Evolutionary conservation across 768 basidiomycete species (phyloP), one percentile per base, ranked within the genome.

Genomic region (Leccinum pellstonianum): DNA sequence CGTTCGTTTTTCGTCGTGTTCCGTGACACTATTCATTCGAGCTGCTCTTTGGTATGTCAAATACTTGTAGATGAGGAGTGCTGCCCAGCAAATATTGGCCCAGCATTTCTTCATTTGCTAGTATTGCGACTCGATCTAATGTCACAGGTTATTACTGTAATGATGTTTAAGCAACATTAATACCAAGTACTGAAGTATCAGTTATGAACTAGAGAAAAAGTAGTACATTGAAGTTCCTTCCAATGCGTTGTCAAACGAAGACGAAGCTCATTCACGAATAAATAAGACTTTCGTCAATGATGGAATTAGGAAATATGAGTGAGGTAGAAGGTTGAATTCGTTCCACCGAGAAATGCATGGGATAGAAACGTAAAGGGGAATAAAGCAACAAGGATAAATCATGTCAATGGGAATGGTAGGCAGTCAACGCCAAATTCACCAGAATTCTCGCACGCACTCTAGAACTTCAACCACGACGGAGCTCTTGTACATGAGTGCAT

Each of bases 401-500:
- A 50, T 53, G 53, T 52, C 55, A 54, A 46, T 38, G 33, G 46
- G 47, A 52, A 57, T 35, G 41, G 48, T 10, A 43, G 47, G 19
- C 41, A 54, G 47, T 55, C 43, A 49, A 52, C 29, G 27, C 23
- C 23, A 41, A 52, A 21, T 60, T 75, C 63, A 74, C 86, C 86
- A 87, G 59, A 78, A 83, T 55, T 83, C 80, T 60, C 83, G 76
- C 43, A 90, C 75, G 60, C 81, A 80, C 73, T 95, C 93, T 48
- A 95, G 75, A 35, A 91, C 90, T 63, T 95, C 93, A 27, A 95
- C 85, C 55, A 95, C 90, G 33, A 94, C 90, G 58, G 83, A 81
- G 71, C 89, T 90, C 71, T 87, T 88, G 75, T 94, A 97, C 92
- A 99, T 93, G 56, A 99, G 79, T 53, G 86, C 88, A 73, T 99